Percentiles rank a stretch among this genome's conserved stretches.
Evolutionary conservation across 106 monocot species (phyloP).

Genomic region (Allium sativum): DNA sequence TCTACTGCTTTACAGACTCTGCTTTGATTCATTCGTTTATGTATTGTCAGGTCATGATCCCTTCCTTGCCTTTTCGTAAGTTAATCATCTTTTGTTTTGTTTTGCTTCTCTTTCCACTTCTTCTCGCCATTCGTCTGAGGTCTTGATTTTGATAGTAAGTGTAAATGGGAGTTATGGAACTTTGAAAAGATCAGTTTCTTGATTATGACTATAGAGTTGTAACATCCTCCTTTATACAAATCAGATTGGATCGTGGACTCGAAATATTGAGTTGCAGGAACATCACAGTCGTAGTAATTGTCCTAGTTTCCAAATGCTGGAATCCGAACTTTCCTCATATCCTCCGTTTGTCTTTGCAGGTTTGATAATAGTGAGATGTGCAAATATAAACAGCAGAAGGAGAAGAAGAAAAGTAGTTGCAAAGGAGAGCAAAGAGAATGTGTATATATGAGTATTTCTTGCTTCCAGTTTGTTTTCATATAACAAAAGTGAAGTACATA

Average conservation of each 20-base stretch:
- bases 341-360: too few relatives aligned
- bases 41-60: not conserved
- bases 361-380: too few relatives aligned
- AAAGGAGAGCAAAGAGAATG: too few relatives aligned
- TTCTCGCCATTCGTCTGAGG: not conserved
- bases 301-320: too few relatives aligned
- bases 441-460: too few relatives aligned
- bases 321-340: too few relatives aligned
- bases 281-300: too few relatives aligned
- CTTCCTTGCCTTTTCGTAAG: constrained; percentile 23
- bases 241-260: constrained; percentile 26
- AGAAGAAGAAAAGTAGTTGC: too few relatives aligned
- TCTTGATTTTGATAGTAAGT: not conserved
- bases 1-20: constrained; percentile 23
- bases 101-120: not conserved
- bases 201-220: not conserved
- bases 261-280: constrained; percentile 7
- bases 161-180: not conserved
- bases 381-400: too few relatives aligned
- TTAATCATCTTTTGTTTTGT: constrained; percentile 1
- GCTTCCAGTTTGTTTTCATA: too few relatives aligned
- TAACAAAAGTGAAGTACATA: too few relatives aligned
- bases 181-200: not conserved
- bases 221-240: constrained; percentile 1
- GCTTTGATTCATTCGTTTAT: not conserved